phyloP scores from a whole-genome alignment of 2,329 filamentous ascomycete species.

The Dactylellina sp. region DNA sequence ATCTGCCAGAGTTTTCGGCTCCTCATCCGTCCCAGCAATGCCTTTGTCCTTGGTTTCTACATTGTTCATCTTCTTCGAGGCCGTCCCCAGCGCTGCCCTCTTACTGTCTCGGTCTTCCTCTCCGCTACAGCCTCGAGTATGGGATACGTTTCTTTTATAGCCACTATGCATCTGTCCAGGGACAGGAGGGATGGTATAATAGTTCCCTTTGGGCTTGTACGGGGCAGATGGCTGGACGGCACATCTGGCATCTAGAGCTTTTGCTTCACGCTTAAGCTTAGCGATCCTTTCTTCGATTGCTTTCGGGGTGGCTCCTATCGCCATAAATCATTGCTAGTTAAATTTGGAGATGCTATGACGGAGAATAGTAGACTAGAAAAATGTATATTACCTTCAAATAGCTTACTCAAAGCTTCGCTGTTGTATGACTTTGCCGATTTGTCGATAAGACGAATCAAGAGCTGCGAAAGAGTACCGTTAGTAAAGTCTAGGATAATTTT shows the following conservation, averaged over 20 bases:
- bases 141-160: constrained; percentile 36
- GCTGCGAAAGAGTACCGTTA: constrained; percentile 34
- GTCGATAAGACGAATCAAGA: constrained; percentile 60
- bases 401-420: constrained; percentile 59
- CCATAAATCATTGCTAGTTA: background rate
- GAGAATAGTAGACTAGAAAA: background rate
- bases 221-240: constrained; percentile 47
- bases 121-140: constrained; percentile 2
- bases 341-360: background rate
- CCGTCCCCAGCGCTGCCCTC: background rate
- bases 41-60: constrained; percentile 20
- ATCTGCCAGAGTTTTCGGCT: background rate
- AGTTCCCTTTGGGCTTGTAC: constrained; percentile 52
- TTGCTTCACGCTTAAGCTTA: constrained; percentile 61
- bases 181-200: constrained; percentile 40
- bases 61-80: constrained; percentile 23
- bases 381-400: constrained; percentile 58
- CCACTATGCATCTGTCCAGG: constrained; percentile 34
- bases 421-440: constrained; percentile 61
- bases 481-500: background rate
- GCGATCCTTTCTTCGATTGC: constrained; percentile 61
- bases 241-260: constrained; percentile 58
- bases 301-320: constrained; percentile 60
- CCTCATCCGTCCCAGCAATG: background rate
- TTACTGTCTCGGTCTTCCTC: constrained; percentile 30